Conservation (phyloP, 2,329 filamentous ascomycete species). For the Hansfordia pulvinata region DNA sequence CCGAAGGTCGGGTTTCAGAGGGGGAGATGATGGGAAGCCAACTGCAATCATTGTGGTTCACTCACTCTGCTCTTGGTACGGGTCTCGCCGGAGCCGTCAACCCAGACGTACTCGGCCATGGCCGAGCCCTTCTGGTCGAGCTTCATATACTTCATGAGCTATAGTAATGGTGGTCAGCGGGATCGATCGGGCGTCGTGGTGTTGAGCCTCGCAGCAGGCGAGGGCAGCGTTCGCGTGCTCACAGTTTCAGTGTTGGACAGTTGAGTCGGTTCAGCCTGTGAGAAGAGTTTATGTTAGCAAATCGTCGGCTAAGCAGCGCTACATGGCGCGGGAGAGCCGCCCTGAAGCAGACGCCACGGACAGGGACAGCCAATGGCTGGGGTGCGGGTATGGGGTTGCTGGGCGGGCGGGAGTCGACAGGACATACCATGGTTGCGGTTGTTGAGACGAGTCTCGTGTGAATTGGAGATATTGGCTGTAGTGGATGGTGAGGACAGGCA, state of each 20-base stretch:
- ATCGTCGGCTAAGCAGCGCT: constrained; percentile 18
- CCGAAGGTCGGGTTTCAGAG: constrained; percentile 11
- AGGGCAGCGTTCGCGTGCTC: constrained; percentile 13
- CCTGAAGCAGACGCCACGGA: background rate
- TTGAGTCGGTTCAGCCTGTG: constrained; percentile 23
- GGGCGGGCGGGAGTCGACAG: background rate
- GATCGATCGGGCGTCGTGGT: background rate
- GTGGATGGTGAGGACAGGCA: too few relatives aligned
- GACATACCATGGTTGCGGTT: constrained; percentile 1
- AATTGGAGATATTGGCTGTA: too few relatives aligned
- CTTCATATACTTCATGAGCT: constrained; percentile 86
- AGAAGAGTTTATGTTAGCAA: constrained; percentile 17
- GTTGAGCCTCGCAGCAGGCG: background rate
- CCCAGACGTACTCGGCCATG: constrained; percentile 97
- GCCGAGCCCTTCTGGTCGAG: constrained; percentile 80
- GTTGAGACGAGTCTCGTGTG: too few relatives aligned
- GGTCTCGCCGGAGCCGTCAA: constrained; percentile 68
- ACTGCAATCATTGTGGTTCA: too few relatives aligned
- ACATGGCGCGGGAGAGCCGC: constrained; percentile 12
- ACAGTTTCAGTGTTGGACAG: constrained; percentile 20
- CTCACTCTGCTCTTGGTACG: constrained; percentile 95
- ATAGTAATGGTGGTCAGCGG: constrained; percentile 5
- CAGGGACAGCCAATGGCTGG: too few relatives aligned
- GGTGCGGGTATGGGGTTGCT: too few relatives aligned
- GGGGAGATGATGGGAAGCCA: constrained; percentile 10